phyloP scores from a whole-genome alignment of 2,329 filamentous ascomycete species.

The Emergomyces pasteurianus region DNA sequence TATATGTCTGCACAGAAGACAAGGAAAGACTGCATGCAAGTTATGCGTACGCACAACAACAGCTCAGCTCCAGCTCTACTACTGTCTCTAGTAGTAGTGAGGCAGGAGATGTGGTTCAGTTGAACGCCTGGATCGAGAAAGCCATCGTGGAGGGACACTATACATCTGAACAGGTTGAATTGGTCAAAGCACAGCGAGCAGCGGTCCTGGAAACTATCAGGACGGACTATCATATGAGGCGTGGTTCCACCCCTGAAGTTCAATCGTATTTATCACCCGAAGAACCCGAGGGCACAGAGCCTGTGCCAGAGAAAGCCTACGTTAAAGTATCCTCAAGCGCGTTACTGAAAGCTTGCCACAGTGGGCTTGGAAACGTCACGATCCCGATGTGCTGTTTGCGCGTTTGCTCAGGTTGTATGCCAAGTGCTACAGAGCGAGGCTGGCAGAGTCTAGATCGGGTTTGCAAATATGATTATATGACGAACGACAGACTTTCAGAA shows the following conservation, averaged over 20 bases:
- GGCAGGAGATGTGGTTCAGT: constrained; percentile 6
- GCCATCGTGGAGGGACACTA: constrained; percentile 34
- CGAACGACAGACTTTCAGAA: neutral
- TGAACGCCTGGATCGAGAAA: constrained; percentile 31
- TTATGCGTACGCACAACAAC: constrained; percentile 14
- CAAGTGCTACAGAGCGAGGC: constrained; percentile 27
- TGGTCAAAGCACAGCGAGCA: constrained; percentile 31
- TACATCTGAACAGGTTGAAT: constrained; percentile 29
- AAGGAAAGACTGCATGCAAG: constrained; percentile 33
- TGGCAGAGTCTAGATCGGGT: constrained; percentile 35
- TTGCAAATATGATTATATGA: constrained; percentile 19
- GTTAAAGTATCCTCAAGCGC: neutral
- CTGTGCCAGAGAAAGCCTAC: neutral
- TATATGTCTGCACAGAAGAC: constrained; percentile 64
- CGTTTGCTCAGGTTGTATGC: constrained; percentile 10
- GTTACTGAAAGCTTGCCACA: neutral
- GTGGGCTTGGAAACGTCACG: constrained; percentile 1
- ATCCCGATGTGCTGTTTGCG: neutral
- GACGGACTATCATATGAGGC: neutral
- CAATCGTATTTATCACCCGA: neutral
- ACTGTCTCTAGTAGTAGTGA: constrained; percentile 4
- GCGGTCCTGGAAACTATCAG: constrained; percentile 15
- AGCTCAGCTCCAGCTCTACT: neutral
- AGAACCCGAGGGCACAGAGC: neutral
- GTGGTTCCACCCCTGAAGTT: neutral